Conservation (phyloP, 352 stramenopile species). For the Phytophthora meadii region DNA sequence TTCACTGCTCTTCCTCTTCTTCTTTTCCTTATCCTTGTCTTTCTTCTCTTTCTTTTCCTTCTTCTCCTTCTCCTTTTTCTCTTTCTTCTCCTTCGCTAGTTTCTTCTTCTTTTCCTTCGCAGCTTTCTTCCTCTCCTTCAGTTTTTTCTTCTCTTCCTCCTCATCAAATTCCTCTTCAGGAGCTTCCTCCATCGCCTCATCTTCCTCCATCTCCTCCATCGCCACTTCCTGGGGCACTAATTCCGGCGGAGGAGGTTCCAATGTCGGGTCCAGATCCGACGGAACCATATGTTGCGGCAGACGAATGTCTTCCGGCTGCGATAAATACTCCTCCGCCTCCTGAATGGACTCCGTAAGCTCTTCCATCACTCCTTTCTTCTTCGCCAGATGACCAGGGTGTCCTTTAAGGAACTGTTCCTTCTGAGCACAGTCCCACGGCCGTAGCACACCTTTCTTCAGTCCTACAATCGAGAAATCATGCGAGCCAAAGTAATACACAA, state of each 20-base stretch:
- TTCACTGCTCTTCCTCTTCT: constrained; percentile 45
- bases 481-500: constrained; percentile 89
- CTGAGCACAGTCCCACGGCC: constrained; percentile 76
- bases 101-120: constrained; percentile 39
- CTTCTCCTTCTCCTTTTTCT: constrained; percentile 26
- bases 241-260: constrained; percentile 67
- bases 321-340: constrained; percentile 82
- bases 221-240: constrained; percentile 32
- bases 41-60: constrained; percentile 49
- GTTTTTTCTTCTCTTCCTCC: constrained; percentile 9
- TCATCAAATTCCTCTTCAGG: constrained; percentile 11
- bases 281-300: constrained; percentile 81
- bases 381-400: constrained; percentile 69
- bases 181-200: constrained; percentile 34
- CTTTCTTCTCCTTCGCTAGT: constrained; percentile 42
- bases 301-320: constrained; percentile 76
- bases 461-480: constrained; percentile 72
- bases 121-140: constrained; percentile 27
- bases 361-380: constrained; percentile 64
- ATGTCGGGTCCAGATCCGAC: constrained; percentile 78
- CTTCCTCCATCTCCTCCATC: constrained; percentile 28
- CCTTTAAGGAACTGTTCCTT: constrained; percentile 77
- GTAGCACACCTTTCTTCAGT: constrained; percentile 73
- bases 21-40: constrained; percentile 42
- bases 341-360: constrained; percentile 60